Base-by-base conservation (phyloP, 768 basidiomycete genomes). In the Tricholoma terreum region DNA sequence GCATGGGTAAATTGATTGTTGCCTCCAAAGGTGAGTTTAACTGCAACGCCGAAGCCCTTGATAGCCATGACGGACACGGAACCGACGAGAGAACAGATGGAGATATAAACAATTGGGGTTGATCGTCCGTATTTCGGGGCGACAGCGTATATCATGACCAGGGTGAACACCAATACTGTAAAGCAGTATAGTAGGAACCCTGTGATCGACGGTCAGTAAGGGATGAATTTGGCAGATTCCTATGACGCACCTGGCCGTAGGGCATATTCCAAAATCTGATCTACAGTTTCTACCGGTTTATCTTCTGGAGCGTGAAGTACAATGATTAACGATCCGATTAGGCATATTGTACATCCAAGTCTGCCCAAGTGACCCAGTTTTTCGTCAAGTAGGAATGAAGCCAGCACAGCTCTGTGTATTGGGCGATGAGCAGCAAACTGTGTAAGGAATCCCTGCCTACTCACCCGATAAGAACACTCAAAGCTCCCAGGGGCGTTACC, bases 61-160 rank as follows among this genome's bases (percentile, higher is more conserved):
- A 98, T 90, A 40, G 94, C 90, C 97, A 99, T 98, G 74, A 98
- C 86, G n/a, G 93, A 94, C 43, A 99, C 85, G 30, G 92, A 94
- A 10, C 97, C 97, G 43, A 94, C 94, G 56, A 98, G 71, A 10
- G 95, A 98, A 73, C 97, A 98, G 66, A 99, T 96, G 24, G 94
- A 94, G 61, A 98, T 83, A 75, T 97, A 98, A 30, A 97, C 89
- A 59, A 94, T 63, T 2, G 97, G 97, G 61, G 89, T 94, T 55
- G 85, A 82, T 45, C 88, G 89, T 31, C 97, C 97, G 65, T 97
- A 84, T 60, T 77, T 85, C 7, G 97, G 97, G 1, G 84, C 89
- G 58, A 97, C 80, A 22, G 73, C 73, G 77, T 90, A 94, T 57
- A 98, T 93, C 89, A 97, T 91, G 69, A 91, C 78, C 34, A 94